Conservation (phyloP, 129 eudicot genomes). For the Cynara cardunculus region DNA sequence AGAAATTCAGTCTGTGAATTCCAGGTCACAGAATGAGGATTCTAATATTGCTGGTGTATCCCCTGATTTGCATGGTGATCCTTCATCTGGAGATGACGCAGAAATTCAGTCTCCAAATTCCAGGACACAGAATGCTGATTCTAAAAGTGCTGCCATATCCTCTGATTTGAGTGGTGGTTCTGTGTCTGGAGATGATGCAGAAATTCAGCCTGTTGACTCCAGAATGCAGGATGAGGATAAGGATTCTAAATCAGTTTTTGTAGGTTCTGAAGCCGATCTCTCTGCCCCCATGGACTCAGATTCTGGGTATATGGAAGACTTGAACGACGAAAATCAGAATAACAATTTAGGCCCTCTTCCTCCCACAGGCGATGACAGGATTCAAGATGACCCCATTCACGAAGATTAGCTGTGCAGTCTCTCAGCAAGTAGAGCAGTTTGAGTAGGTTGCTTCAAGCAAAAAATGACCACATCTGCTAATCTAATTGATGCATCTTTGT, state of each 20-base stretch:
- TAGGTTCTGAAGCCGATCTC: constrained; percentile 32
- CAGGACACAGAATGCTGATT: neutral
- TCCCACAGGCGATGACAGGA: neutral
- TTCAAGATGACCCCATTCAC: constrained; percentile 7
- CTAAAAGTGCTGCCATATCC: neutral
- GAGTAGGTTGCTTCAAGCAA: constrained; percentile 1
- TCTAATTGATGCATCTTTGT: constrained; percentile 7
- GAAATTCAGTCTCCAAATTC: neutral
- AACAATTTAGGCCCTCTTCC: constrained; percentile 11
- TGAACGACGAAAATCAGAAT: constrained; percentile 7
- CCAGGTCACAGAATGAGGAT: neutral
- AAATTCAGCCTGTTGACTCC: constrained; percentile 28
- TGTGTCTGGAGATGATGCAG: constrained; percentile 10
- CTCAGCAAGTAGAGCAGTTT: constrained; percentile 1
- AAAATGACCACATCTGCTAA: constrained; percentile 1
- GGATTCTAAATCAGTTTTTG: constrained; percentile 23
- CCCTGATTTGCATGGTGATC: constrained; percentile 1
- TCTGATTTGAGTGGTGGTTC: neutral
- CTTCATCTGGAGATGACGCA: neutral
- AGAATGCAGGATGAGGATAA: constrained; percentile 15
- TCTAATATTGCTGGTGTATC: neutral
- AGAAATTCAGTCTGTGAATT: neutral
- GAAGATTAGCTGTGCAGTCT: constrained; percentile 14
- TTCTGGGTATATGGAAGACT: constrained; percentile 24
- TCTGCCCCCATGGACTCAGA: constrained; percentile 28